phyloP scores from a whole-genome alignment of 176 grass and related monocot genomes.

The Aechmea fasciata region DNA sequence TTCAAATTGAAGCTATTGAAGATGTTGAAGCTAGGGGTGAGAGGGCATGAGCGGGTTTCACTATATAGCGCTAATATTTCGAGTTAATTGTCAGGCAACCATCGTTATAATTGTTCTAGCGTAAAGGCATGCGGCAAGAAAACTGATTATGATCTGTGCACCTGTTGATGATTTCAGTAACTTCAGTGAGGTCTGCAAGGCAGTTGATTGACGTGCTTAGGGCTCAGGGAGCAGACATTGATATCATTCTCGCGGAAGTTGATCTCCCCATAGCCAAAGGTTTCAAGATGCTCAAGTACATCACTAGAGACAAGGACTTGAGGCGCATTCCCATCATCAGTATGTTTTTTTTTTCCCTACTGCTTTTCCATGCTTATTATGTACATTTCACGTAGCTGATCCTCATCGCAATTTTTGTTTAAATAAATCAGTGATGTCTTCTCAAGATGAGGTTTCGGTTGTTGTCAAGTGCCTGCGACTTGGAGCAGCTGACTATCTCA shows the following conservation, averaged over 20 bases:
- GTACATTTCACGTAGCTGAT: background rate
- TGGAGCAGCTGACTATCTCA: constrained; percentile 80
- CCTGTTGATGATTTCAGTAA: constrained; percentile 42
- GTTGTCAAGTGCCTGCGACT: constrained; percentile 93
- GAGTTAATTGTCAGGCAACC: background rate
- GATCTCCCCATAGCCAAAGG: constrained; percentile 83
- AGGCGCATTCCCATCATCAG: constrained; percentile 93
- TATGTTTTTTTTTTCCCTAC: constrained; percentile 23
- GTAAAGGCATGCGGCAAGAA: background rate
- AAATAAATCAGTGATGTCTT: constrained; percentile 64
- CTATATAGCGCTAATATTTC: background rate
- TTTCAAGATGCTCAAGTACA: constrained; percentile 97
- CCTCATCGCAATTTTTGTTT: background rate
- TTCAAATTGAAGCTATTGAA: too few relatives aligned
- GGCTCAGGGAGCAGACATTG: constrained; percentile 53
- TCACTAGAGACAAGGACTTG: constrained; percentile 70
- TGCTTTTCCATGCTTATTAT: background rate
- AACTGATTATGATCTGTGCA: background rate
- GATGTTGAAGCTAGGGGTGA: too few relatives aligned
- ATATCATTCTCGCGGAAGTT: constrained; percentile 86
- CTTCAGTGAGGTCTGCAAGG: constrained; percentile 56
- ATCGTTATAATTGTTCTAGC: background rate
- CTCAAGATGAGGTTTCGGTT: constrained; percentile 76
- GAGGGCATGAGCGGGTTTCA: too few relatives aligned
- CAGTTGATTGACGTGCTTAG: constrained; percentile 79